Conservation (phyloP, 75 land plant species). For the Isoetes taiwanensis region DNA sequence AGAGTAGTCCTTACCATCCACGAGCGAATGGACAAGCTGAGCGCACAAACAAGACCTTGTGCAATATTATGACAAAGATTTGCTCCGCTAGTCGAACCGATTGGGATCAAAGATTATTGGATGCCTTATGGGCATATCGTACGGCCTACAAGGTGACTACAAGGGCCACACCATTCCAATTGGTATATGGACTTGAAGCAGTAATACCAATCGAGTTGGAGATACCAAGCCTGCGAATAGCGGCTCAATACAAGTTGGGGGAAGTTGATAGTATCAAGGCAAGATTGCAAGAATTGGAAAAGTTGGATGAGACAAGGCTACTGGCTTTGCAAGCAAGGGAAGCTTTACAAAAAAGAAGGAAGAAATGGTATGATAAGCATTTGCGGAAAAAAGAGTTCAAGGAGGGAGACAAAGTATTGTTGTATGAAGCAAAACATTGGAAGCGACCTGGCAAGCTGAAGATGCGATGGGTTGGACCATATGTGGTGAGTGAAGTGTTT, state of each 20-base stretch:
- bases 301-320: constrained; percentile 2
- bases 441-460: not conserved
- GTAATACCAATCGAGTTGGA: too few relatives aligned
- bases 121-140: not conserved
- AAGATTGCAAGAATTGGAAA: not conserved
- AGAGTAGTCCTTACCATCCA: not conserved
- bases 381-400: too few relatives aligned
- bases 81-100: not conserved
- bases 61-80: not conserved
- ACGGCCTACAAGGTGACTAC: not conserved
- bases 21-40: not conserved
- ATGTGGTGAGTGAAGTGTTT: too few relatives aligned
- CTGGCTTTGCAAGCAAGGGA: not conserved
- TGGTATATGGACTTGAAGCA: not conserved
- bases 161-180: not conserved
- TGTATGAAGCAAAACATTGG: not conserved
- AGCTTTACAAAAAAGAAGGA: not conserved
- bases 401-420: too few relatives aligned
- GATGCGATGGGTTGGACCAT: not conserved
- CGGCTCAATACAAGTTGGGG: not conserved
- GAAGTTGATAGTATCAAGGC: not conserved
- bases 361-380: constrained; percentile 3
- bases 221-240: too few relatives aligned
- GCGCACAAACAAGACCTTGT: not conserved
- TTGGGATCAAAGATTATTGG: not conserved